phyloP scores from a whole-genome alignment of 2,329 filamentous ascomycete species.

The Penicillium sp. region DNA sequence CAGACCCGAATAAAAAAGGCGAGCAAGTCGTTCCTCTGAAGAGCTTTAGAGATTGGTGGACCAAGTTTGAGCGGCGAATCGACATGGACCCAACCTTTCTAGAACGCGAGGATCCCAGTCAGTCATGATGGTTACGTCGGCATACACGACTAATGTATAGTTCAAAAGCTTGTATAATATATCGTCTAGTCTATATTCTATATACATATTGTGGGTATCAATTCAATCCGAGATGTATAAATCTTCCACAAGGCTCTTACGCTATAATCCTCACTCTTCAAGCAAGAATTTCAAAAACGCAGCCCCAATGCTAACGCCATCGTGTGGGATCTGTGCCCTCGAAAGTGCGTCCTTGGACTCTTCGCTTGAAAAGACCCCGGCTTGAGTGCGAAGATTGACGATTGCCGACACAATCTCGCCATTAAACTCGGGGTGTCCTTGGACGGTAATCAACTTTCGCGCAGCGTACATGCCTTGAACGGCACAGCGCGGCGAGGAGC shows the following conservation, averaged over 20 bases:
- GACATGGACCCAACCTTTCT: conserved; percentile 84
- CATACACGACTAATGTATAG: background rate
- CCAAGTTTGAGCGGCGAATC: conserved; percentile 85
- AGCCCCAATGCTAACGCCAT: conserved; percentile 70
- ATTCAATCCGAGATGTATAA: background rate
- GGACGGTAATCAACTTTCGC: conserved; percentile 66
- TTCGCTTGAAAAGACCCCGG: conserved; percentile 61
- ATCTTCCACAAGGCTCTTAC: background rate
- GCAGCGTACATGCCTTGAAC: conserved; percentile 78
- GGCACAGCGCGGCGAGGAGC: conserved; percentile 61
- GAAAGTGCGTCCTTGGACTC: conserved; percentile 65
- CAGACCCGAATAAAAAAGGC: conserved; percentile 50
- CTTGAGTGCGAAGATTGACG: conserved; percentile 1
- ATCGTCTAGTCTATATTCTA: conserved; percentile 13
- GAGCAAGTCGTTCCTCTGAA: conserved; percentile 89
- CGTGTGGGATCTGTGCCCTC: conserved; percentile 65
- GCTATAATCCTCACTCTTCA: conserved; percentile 39
- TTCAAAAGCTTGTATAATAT: conserved; percentile 11
- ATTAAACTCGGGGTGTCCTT: conserved; percentile 84
- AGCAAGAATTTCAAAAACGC: conserved; percentile 74
- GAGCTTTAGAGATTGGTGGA: conserved; percentile 97
- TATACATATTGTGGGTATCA: conserved; percentile 5
- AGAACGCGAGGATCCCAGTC: conserved; percentile 60
- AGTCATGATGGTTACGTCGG: conserved; percentile 3
- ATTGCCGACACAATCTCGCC: conserved; percentile 12